Percentiles rank a stretch among this genome's conserved stretches.
Evolutionary conservation across 257 asterid species (phyloP).

Genomic region (Henckelia pumila): DNA sequence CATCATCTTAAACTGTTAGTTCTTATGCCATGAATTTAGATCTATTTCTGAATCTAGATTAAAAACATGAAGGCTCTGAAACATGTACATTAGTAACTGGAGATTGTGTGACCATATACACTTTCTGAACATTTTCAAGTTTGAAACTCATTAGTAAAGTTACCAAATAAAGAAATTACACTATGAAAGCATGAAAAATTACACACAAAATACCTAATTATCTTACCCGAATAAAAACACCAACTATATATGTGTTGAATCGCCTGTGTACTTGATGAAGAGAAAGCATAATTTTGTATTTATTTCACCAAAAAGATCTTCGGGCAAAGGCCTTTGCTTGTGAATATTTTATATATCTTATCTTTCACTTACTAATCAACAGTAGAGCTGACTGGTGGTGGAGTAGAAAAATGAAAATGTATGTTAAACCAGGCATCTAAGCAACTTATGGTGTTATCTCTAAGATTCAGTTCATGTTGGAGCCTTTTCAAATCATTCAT

Average conservation of each 20-base stretch:
- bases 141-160: background rate
- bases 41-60: background rate
- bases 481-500: constrained; percentile 2
- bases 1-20: too few species aligned
- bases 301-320: background rate
- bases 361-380: background rate
- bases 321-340: constrained; percentile 1
- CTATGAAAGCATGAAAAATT: background rate
- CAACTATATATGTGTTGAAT: too few species aligned
- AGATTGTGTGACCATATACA: background rate
- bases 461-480: background rate
- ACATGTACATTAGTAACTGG: background rate
- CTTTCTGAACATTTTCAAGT: background rate
- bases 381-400: constrained; percentile 2
- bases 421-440: background rate
- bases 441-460: background rate
- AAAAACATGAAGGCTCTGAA: too few species aligned
- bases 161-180: too few species aligned
- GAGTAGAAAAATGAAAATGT: background rate
- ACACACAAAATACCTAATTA: background rate
- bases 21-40: background rate
- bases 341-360: background rate
- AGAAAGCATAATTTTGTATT: background rate
- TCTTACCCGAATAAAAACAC: background rate
- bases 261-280: background rate